Evolutionary conservation across 176 grass and related monocot genomes (phyloP), one percentile per base, ranked within the genome.

Genomic region (Carex pumila): DNA sequence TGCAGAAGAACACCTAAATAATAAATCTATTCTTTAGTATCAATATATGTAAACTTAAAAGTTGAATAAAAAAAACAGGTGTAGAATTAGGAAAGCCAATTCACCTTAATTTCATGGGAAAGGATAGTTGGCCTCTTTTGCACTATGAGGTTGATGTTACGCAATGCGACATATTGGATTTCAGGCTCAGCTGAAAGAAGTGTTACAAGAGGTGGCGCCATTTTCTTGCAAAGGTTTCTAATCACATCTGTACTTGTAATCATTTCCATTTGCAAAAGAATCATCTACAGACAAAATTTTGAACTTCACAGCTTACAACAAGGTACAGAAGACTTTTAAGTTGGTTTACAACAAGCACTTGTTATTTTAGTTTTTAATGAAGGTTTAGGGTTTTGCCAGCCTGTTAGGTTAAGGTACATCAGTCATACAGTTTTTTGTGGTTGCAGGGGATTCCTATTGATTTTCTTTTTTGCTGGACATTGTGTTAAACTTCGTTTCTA

Each of bases 121-220:
- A 99, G 96, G 85, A 99, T 99, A 79, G 96, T 99, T 83, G 96
- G 91, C 43, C 96, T 89, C 89, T 99, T 99, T 84, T 99, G 96
- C 79, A 99, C 93, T 81, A 99, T 94, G 77, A 99, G 90, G 87
- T 99, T 99, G 87, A 99, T 99, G 81, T 99, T 99, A 69, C 96
- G 92, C 87, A 99, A 85, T 13, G 93, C 96, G 43, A 99, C 93
- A 88, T 99, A 99, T 61, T 99, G 96, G 52, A 99, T 95, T 86
- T 99, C 96, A 81, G 96, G 96, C 83, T 99, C 96, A 61, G 96
- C 93, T 19, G 96, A 99, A 34, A 99, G 87, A 80, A 99, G 93
- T 50, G 96, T 99, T 62, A 99, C 96, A 82, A 99, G 89, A 79
- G 96, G 96, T 1, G 96, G 96, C 1, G 96, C 96, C 96, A 99